Conservation (phyloP, 352 stramenopile species). For the Elongisporangium undulatum region DNA sequence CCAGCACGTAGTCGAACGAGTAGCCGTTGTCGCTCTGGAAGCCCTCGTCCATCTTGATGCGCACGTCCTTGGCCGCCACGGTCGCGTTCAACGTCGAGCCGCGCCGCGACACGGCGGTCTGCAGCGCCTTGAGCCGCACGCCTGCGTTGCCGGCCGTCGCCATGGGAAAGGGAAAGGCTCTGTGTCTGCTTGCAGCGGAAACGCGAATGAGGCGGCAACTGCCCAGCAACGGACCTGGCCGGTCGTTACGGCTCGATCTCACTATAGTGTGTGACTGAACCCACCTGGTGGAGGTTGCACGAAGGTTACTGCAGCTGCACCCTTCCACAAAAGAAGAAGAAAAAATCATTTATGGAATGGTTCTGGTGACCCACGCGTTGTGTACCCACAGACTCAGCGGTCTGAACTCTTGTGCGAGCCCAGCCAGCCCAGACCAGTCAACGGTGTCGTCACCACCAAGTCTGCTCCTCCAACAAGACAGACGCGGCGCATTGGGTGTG, state of each 20-base stretch:
- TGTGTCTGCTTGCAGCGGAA: neutral
- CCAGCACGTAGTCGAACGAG: constrained; percentile 78
- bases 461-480: neutral
- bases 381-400: neutral
- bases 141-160: constrained; percentile 10
- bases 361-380: neutral
- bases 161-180: neutral
- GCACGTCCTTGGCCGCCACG: constrained; percentile 57
- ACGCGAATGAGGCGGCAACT: neutral
- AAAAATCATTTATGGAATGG: neutral
- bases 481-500: neutral
- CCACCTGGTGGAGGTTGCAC: neutral
- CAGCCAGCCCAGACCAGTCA: neutral
- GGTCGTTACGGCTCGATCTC: neutral
- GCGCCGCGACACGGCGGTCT: constrained; percentile 56
- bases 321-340: neutral
- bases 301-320: neutral
- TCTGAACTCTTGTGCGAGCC: neutral
- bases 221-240: neutral
- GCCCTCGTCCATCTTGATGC: constrained; percentile 49
- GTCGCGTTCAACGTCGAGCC: constrained; percentile 64
- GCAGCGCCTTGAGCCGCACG: constrained; percentile 47
- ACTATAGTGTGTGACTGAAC: neutral
- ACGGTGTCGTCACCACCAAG: neutral
- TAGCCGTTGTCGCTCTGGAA: constrained; percentile 67